Evolutionary conservation across 257 asterid species (phyloP).

Genomic region (Haberlea rhodopensis): DNA sequence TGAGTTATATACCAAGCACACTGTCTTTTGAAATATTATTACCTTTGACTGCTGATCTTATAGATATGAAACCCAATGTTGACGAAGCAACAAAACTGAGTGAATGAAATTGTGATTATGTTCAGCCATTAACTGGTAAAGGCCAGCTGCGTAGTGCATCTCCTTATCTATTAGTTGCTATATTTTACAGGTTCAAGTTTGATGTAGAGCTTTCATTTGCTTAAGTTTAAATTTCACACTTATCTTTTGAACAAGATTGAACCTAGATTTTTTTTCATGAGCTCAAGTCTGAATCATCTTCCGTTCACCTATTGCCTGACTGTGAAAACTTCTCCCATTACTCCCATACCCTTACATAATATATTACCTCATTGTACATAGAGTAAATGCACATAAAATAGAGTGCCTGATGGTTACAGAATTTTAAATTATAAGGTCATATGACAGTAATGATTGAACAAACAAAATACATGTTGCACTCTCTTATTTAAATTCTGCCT

Average conservation of each 20-base stretch:
- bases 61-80: too few species aligned
- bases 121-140: neutral
- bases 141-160: neutral
- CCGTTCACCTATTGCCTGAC: neutral
- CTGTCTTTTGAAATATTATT: too few species aligned
- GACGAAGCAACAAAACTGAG: too few species aligned
- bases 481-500: neutral
- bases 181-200: too few species aligned
- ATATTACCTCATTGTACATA: neutral
- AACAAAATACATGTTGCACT: neutral
- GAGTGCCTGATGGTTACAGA: neutral
- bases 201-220: neutral
- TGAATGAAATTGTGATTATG: neutral
- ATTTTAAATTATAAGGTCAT: too few species aligned
- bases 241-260: neutral
- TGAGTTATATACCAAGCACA: too few species aligned
- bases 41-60: too few species aligned
- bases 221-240: neutral
- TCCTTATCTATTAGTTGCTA: neutral
- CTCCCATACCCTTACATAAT: neutral
- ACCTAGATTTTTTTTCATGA: neutral
- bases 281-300: neutral
- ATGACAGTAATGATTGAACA: neutral
- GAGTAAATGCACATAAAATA: neutral
- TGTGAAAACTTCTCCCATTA: neutral